Conservation (phyloP, 208 protist genomes). For the Borovskyia barvae region DNA sequence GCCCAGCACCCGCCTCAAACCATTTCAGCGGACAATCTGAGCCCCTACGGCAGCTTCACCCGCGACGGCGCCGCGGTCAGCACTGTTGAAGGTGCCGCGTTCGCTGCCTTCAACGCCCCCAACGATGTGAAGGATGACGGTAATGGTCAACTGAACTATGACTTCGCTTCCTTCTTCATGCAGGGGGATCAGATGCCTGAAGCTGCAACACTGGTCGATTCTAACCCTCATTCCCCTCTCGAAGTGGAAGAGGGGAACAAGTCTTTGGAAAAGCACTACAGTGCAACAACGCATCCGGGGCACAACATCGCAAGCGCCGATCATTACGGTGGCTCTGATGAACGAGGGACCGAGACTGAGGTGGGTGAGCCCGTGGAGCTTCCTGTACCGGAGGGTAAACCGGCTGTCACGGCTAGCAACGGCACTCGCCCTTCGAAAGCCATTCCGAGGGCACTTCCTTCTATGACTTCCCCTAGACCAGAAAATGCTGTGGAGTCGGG, state of each 20-base stretch:
- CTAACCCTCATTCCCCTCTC: background rate
- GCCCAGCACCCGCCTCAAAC: background rate
- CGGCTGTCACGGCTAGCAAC: too few relatives aligned
- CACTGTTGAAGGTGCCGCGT: background rate
- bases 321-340: too few relatives aligned
- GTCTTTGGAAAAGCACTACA: background rate
- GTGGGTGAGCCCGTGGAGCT: too few relatives aligned
- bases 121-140: background rate
- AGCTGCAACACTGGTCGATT: background rate
- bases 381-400: too few relatives aligned
- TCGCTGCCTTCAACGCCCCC: background rate
- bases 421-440: too few relatives aligned
- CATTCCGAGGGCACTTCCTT: background rate
- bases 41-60: background rate
- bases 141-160: conserved; percentile 1
- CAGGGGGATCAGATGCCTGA: background rate
- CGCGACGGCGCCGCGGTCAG: background rate
- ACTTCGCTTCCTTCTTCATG: conserved; percentile 24
- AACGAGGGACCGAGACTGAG: too few relatives aligned
- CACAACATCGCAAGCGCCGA: too few relatives aligned
- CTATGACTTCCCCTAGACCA: background rate
- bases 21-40: background rate
- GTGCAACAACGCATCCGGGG: too few relatives aligned
- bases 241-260: background rate
- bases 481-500: background rate